A percentile compares a stretch with the other conserved stretches of the same genome.
phyloP scores from a whole-genome alignment of 495 filamentous ascomycete genomes.

The Aspergillus saccharolyticus region DNA sequence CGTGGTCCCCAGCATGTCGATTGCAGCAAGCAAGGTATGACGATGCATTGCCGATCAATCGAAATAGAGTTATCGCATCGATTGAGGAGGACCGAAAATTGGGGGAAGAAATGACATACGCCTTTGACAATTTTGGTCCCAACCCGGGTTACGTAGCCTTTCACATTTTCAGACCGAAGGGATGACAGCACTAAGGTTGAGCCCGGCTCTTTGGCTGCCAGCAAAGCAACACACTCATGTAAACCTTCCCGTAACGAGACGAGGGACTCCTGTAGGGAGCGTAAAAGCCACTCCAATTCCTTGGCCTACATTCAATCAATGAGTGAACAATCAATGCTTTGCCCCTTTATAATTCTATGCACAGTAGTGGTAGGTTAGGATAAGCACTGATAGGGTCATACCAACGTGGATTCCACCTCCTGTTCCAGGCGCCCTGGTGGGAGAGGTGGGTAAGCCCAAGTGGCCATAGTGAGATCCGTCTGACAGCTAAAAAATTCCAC shows the following conservation, averaged over 20 bases:
- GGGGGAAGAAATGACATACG: conserved; percentile 39
- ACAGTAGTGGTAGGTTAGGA: background rate
- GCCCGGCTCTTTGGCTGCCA: conserved; percentile 75
- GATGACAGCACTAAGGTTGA: conserved; percentile 85
- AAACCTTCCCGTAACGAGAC: conserved; percentile 74
- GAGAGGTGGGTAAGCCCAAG: conserved; percentile 72
- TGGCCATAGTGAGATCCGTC: conserved; percentile 53
- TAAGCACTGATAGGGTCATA: conserved; percentile 27
- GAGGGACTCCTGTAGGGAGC: conserved; percentile 71
- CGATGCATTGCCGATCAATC: background rate
- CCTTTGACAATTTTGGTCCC: conserved; percentile 74
- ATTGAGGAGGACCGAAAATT: conserved; percentile 1
- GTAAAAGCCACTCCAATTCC: conserved; percentile 85
- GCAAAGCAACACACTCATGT: conserved; percentile 78
- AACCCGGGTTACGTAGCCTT: conserved; percentile 81
- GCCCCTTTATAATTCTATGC: background rate
- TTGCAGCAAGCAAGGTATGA: background rate
- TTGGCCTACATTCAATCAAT: conserved; percentile 45
- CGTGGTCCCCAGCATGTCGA: background rate
- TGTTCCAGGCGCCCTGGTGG: conserved; percentile 56
- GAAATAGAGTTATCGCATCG: background rate
- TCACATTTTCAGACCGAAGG: conserved; percentile 80
- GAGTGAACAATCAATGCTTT: background rate
- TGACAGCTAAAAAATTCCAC: conserved; percentile 1
- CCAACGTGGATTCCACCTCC: conserved; percentile 63